Evolutionary conservation across 2,329 filamentous ascomycete genomes (phyloP).

Genomic region (Tolypocladium tropicale): DNA sequence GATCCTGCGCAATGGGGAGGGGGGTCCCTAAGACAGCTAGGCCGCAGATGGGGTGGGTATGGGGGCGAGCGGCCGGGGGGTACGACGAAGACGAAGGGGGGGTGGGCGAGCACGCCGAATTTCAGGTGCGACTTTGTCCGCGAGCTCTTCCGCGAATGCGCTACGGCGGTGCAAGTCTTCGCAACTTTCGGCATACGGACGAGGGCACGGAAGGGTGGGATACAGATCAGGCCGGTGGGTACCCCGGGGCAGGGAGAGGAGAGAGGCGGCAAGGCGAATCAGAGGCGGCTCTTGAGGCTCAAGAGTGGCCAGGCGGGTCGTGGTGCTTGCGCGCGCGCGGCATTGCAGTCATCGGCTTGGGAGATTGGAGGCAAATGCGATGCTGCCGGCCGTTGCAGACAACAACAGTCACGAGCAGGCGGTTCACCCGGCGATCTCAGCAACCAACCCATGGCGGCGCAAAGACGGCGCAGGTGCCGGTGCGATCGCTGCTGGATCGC

Average conservation of each 20-base stretch:
- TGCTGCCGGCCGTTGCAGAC: background rate
- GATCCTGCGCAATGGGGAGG: slow-evolving; percentile 6
- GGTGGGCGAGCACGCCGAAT: background rate
- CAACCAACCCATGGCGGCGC: too few relatives aligned
- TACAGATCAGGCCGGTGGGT: too few relatives aligned
- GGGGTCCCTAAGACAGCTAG: slow-evolving; percentile 2
- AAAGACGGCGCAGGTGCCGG: background rate
- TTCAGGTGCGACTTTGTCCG: background rate
- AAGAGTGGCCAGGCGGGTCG: background rate
- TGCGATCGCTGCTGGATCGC: background rate
- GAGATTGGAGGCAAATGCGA: background rate
- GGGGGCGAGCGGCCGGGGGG: slow-evolving; percentile 1
- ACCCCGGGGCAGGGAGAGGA: too few relatives aligned
- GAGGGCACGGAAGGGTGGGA: background rate
- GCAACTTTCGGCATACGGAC: background rate
- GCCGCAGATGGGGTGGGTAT: background rate
- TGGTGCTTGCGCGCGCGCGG: background rate
- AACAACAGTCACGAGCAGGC: background rate
- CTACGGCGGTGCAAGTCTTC: background rate
- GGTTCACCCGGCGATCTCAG: background rate
- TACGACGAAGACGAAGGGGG: background rate
- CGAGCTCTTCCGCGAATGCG: background rate
- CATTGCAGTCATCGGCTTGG: background rate
- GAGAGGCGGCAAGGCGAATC: too few relatives aligned
- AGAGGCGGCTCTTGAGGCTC: background rate